phyloP scores from a whole-genome alignment of 208 protist species.

The Novymonas esmeraldas region DNA sequence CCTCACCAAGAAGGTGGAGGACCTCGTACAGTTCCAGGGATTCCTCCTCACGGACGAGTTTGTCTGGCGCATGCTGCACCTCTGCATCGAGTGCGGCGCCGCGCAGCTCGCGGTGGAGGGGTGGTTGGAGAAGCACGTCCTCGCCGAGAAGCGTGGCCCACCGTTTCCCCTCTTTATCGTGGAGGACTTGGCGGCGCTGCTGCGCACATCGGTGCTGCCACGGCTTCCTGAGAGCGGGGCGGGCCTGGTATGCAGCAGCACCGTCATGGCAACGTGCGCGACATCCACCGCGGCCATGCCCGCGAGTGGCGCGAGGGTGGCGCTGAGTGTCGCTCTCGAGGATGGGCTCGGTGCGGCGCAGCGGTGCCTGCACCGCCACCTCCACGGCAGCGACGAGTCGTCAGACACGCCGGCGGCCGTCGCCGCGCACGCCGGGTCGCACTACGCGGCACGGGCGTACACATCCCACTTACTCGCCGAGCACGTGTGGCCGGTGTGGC shows the following conservation, averaged over 20 bases:
- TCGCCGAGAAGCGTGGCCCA: slow-evolving; percentile 39
- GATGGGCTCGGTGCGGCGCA: slow-evolving; percentile 18
- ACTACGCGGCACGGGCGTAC: slow-evolving; percentile 7
- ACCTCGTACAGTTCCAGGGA: slow-evolving; percentile 54
- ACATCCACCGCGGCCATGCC: not conserved
- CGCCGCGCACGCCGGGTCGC: no score
- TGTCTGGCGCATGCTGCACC: slow-evolving; percentile 56
- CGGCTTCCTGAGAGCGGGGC: slow-evolving; percentile 35
- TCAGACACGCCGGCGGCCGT: not conserved
- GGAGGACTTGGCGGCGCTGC: slow-evolving; percentile 29
- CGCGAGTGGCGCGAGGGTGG: not conserved
- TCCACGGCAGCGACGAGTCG: not conserved
- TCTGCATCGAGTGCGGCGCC: slow-evolving; percentile 50
- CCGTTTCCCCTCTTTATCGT: slow-evolving; percentile 42
- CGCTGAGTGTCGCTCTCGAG: slow-evolving; percentile 10
- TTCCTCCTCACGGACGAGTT: slow-evolving; percentile 71
- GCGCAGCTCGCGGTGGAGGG: slow-evolving; percentile 33
- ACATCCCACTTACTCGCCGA: slow-evolving; percentile 33
- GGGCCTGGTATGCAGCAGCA: slow-evolving; percentile 13
- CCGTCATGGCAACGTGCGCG: slow-evolving; percentile 5
- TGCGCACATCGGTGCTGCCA: slow-evolving; percentile 26
- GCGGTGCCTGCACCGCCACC: slow-evolving; percentile 2
- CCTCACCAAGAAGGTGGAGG: slow-evolving; percentile 47
- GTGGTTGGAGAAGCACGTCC: slow-evolving; percentile 40
- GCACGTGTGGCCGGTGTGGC: slow-evolving; percentile 55